phyloP scores from a whole-genome alignment of 192 early-diverging fungal genomes.

The Endogone sp. region DNA sequence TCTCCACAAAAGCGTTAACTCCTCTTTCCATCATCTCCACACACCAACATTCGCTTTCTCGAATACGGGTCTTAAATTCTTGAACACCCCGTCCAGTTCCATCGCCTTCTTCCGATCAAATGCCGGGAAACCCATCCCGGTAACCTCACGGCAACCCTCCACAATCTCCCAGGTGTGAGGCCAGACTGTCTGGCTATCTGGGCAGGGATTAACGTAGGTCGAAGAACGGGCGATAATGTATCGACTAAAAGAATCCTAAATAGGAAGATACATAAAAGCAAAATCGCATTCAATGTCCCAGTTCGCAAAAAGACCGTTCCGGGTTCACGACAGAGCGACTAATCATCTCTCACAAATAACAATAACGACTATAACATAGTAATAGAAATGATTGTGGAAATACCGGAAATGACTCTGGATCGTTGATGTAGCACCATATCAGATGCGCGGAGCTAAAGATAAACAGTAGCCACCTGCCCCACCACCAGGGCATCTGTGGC shows the following conservation, averaged over 20 bases:
- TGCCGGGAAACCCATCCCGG: background rate
- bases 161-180: background rate
- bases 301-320: background rate
- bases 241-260: background rate
- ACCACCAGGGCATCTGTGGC: constrained; percentile 17
- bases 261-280: background rate
- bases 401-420: constrained; percentile 19
- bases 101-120: background rate
- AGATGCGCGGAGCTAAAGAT: constrained; percentile 5
- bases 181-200: background rate
- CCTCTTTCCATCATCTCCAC: background rate
- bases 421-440: constrained; percentile 14
- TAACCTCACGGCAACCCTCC: background rate
- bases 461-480: constrained; percentile 20
- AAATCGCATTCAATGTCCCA: too few relatives aligned
- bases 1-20: background rate
- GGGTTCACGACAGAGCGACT: too few relatives aligned
- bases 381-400: background rate
- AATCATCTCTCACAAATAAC: too few relatives aligned
- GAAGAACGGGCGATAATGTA: background rate
- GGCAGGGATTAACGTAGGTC: background rate
- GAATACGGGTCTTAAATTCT: background rate
- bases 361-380: too few relatives aligned
- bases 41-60: background rate
- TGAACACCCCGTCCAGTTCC: background rate